phyloP scores from a whole-genome alignment of 352 stramenopile genomes.

The Aphanomyces invadans region DNA sequence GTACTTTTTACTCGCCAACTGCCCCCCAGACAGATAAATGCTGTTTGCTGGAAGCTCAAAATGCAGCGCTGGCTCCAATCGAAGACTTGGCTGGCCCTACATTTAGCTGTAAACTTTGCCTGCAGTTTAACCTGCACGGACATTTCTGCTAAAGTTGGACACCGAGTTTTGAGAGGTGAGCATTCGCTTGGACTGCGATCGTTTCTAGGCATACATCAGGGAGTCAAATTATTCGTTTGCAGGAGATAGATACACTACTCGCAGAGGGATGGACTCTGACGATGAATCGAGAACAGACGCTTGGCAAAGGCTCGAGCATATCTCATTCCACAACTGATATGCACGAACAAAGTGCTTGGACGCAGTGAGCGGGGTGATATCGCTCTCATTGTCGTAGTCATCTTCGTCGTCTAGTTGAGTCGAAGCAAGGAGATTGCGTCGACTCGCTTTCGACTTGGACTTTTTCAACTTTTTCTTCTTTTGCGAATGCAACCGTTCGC shows the following conservation, averaged over 20 bases:
- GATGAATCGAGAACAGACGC: background rate
- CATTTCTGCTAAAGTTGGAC: background rate
- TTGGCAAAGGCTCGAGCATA: background rate
- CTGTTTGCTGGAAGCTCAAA: background rate
- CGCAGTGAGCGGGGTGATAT: background rate
- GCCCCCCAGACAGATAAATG: background rate
- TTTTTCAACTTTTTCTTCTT: slow-evolving; percentile 20
- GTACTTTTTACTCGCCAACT: slow-evolving; percentile 1
- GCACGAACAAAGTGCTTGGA: background rate
- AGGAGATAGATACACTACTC: background rate
- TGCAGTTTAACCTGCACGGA: background rate
- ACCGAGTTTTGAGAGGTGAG: background rate
- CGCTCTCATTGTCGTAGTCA: background rate
- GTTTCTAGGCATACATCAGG: background rate
- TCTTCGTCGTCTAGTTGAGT: slow-evolving; percentile 20
- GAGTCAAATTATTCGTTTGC: background rate
- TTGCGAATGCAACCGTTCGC: background rate
- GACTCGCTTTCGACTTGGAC: background rate
- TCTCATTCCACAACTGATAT: background rate
- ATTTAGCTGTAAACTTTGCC: background rate
- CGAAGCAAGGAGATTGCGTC: background rate
- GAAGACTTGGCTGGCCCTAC: background rate
- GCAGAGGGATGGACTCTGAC: background rate
- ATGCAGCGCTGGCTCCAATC: background rate
- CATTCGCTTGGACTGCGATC: background rate